phyloP scores from a whole-genome alignment of 345 rosid species.

The Hibiscus trionum region DNA sequence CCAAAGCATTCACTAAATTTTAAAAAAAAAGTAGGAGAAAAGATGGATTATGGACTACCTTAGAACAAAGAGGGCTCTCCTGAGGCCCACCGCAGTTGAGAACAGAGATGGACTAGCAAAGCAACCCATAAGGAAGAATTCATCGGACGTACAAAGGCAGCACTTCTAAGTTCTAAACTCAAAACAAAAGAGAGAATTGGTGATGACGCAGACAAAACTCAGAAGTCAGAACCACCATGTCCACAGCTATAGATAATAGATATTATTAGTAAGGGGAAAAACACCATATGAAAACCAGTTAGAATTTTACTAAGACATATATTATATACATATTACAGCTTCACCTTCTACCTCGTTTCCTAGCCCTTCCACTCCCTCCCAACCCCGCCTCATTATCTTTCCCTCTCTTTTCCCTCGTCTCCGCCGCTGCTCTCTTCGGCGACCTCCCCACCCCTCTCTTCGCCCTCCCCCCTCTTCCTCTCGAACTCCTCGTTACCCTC shows the following conservation, averaged over 20 bases:
- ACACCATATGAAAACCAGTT: background rate
- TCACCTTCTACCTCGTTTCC: slow-evolving; percentile 39
- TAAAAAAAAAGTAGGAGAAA: too few relatives aligned
- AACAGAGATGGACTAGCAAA: too few relatives aligned
- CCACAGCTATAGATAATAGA: background rate
- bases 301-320: background rate
- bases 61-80: too few relatives aligned
- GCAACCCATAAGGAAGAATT: too few relatives aligned
- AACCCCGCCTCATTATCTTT: slow-evolving; percentile 19
- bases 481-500: slow-evolving; percentile 33
- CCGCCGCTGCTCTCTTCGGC: slow-evolving; percentile 17
- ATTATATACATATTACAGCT: slow-evolving; percentile 1
- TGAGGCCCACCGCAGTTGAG: too few relatives aligned
- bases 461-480: slow-evolving; percentile 26
- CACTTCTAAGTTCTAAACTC: too few relatives aligned
- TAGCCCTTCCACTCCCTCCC: slow-evolving; percentile 23
- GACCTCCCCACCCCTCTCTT: slow-evolving; percentile 36
- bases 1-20: too few relatives aligned
- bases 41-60: too few relatives aligned
- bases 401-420: slow-evolving; percentile 24
- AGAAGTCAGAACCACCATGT: too few relatives aligned
- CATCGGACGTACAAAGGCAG: too few relatives aligned
- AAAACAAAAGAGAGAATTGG: too few relatives aligned
- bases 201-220: too few relatives aligned
- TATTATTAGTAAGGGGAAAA: background rate